phyloP scores from a whole-genome alignment of 108 stramenopile species.

The Fragilariopsis cylindrus region DNA sequence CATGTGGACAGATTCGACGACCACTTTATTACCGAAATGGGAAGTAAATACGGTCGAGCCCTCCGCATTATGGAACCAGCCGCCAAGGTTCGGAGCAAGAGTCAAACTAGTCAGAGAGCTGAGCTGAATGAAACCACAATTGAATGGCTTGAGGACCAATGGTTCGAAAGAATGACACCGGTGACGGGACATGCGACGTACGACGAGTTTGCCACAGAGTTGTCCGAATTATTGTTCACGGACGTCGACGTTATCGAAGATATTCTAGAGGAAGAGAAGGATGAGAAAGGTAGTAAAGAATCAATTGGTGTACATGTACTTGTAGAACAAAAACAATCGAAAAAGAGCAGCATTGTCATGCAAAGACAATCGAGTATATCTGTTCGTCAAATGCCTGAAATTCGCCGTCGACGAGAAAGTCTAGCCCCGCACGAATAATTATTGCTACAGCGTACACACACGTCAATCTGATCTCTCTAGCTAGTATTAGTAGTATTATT shows the following conservation, averaged over 20 bases:
- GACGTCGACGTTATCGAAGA: background rate
- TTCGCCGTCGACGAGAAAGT: constrained; percentile 4
- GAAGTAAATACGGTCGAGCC: constrained; percentile 1
- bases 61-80: constrained; percentile 9
- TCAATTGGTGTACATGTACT: background rate
- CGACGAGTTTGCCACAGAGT: constrained; percentile 5
- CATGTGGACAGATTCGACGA: constrained; percentile 5
- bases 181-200: constrained; percentile 3
- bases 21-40: constrained; percentile 12
- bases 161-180: constrained; percentile 3
- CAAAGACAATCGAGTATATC: constrained; percentile 1
- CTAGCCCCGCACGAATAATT: constrained; percentile 2
- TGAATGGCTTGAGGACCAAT: constrained; percentile 7
- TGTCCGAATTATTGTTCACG: background rate
- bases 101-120: background rate
- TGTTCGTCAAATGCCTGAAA: background rate
- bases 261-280: background rate
- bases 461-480: too few species aligned
- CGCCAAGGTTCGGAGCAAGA: background rate
- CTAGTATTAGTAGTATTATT: too few species aligned
- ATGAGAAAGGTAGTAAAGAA: background rate
- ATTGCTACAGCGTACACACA: background rate
- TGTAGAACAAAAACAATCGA: background rate
- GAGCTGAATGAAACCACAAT: constrained; percentile 6
- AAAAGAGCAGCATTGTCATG: constrained; percentile 3